Percentiles rank a stretch among this genome's conserved stretches.
Conservation (phyloP, 345 rosid species). For the Aethionema arabicum region DNA sequence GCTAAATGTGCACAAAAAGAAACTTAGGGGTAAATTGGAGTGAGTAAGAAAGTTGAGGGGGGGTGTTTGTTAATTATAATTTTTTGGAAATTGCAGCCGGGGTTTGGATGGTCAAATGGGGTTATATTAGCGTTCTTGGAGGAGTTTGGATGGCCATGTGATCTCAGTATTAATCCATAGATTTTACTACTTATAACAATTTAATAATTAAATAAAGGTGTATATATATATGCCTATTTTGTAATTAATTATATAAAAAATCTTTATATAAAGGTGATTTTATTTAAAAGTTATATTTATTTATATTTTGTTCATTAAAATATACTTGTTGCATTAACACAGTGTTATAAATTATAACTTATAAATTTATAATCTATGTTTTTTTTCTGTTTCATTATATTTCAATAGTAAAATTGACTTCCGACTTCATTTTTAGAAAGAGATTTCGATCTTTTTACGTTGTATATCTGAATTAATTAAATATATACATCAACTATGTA, state of each 20-base stretch:
- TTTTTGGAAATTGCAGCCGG: constrained; percentile 55
- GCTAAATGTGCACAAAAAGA: neutral
- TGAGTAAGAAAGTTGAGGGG: neutral
- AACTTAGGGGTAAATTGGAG: neutral
- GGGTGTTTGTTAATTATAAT: neutral
- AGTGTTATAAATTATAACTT: too few relatives aligned
- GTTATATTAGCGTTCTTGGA: constrained; percentile 81
- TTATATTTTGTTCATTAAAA: too few relatives aligned
- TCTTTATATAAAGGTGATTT: too few relatives aligned
- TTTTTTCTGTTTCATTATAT: too few relatives aligned
- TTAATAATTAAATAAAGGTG: constrained; percentile 1
- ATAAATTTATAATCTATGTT: too few relatives aligned
- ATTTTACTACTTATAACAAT: constrained; percentile 28
- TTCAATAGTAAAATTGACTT: too few relatives aligned
- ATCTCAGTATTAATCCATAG: constrained; percentile 42
- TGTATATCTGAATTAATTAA: too few relatives aligned
- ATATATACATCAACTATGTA: too few relatives aligned
- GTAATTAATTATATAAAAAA: neutral
- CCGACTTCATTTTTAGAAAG: too few relatives aligned
- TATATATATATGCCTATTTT: neutral
- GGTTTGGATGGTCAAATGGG: constrained; percentile 98
- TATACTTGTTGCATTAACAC: too few relatives aligned
- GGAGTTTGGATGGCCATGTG: constrained; percentile 88
- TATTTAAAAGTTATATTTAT: too few relatives aligned
- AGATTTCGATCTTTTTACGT: too few relatives aligned